Evolutionary conservation across 805 yeast species (phyloP), one percentile per base, ranked within the genome.

Genomic region (Wickerhamomyces bovis): DNA sequence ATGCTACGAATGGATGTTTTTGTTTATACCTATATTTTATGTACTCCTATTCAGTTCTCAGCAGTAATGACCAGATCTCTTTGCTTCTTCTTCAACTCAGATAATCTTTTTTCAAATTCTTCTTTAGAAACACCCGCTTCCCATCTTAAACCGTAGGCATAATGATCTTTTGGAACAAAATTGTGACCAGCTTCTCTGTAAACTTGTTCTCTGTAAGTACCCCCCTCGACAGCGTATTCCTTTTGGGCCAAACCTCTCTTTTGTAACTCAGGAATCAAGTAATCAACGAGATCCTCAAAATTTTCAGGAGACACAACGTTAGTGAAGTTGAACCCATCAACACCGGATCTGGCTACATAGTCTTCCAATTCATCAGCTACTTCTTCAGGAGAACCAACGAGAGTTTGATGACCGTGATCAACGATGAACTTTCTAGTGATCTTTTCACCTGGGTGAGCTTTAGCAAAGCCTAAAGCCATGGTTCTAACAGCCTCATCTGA

Each of bases 271-370:
- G 72, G 72, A 31, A 68, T 49, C 42, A 68, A 53, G 23, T 48
- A 51, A 20, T 68, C 66, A 25, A 68, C 68, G 28, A 69, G 49
- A 16, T 67, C 69, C 50, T 69, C 70, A 48, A 66, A 69, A 7
- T 68, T 54, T 3, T 63, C 70, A 13, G 74, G 74, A 10, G 59
- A 49, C 20, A 66, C 53, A 12, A 68, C 62, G 48, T 70, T 64
- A 5, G 68, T 64, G 41, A 70, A 58, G 46, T 70, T 70, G 55
- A 70, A 70, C 2, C 74, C 74, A 47, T 70, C 75, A 18, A 70
- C 61, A 39, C 62, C 70, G n/a, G 69, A 62, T 20, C 57, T 54
- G 8, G 67, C 70, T 11, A 66, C 67, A 69, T 69, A 70, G 39
- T 56, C 49, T 51, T 68, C 70, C 30, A 70, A 55, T 42, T 64